Percentiles rank a stretch among this genome's conserved stretches.
These are phyloP conservation scores for Casuarina cunninghamiana DNA, from an alignment of 306 rosid species.

Conservation along the genomic window DNA sequence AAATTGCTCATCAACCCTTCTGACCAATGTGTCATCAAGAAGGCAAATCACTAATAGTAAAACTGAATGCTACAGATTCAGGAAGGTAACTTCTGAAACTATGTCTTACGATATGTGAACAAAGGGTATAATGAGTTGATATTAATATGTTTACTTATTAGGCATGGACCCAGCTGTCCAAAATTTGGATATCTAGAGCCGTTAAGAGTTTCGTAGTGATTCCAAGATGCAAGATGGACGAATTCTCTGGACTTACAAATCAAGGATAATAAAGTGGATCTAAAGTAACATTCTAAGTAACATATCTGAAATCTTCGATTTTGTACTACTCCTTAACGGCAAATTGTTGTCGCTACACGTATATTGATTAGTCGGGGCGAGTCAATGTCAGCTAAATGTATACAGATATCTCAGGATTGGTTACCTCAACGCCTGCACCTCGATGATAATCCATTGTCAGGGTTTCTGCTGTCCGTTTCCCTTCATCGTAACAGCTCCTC, in stretches of 20 bases:
- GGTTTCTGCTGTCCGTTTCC: conserved; percentile 95
- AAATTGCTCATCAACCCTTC: too few species aligned
- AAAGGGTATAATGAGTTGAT: not conserved
- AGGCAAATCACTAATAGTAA: not conserved
- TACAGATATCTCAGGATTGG: conserved; percentile 4
- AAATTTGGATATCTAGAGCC: not conserved
- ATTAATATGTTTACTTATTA: not conserved
- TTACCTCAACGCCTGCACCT: conserved; percentile 95
- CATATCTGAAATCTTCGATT: not conserved
- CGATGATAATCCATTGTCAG: conserved; percentile 96
- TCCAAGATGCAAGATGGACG: not conserved
- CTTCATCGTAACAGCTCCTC: conserved; percentile 98
- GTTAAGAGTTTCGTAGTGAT: not conserved
- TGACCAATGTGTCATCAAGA: too few species aligned
- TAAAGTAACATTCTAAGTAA: not conserved
- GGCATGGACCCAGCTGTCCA: not conserved
- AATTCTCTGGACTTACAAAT: not conserved
- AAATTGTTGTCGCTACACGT: not conserved
- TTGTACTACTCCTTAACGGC: not conserved
- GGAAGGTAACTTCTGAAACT: not conserved
- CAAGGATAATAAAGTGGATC: not conserved
- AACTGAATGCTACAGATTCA: not conserved
- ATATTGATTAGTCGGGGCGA: too few species aligned
- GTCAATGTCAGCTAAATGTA: not conserved
- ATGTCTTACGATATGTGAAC: not conserved